Evolutionary conservation across 2,329 filamentous ascomycete genomes (phyloP).

Genomic region (Xylaria sp.): DNA sequence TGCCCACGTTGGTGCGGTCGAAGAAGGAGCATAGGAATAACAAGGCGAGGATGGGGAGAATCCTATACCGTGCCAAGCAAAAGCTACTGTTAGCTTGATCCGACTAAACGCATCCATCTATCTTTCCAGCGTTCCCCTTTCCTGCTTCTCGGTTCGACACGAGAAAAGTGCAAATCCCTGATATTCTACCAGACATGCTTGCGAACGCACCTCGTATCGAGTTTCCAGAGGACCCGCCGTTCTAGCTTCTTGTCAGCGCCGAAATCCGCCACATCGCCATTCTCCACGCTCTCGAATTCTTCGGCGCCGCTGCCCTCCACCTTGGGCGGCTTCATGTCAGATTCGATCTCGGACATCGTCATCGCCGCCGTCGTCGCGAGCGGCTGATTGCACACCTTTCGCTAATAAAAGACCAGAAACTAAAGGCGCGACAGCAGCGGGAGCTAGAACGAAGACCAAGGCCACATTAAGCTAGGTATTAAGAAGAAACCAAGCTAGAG

Average conservation of each 20-base stretch:
- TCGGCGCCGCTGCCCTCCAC: constrained; percentile 27
- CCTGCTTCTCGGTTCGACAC: neutral
- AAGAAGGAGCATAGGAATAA: constrained; percentile 73
- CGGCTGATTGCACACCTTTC: neutral
- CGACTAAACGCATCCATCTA: neutral
- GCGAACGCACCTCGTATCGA: constrained; percentile 61
- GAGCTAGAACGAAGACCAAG: neutral
- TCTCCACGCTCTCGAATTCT: constrained; percentile 45
- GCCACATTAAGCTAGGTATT: too few species aligned
- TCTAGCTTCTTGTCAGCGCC: constrained; percentile 49
- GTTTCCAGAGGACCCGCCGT: constrained; percentile 61
- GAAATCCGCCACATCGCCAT: constrained; percentile 32
- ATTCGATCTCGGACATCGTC: constrained; percentile 30
- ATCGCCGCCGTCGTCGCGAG: neutral
- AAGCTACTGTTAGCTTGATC: neutral
- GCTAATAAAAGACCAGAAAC: neutral
- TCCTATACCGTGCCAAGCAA: constrained; percentile 52
- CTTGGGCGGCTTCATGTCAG: constrained; percentile 24
- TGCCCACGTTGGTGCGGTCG: constrained; percentile 79
- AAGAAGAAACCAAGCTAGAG: too few species aligned
- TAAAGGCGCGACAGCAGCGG: neutral
- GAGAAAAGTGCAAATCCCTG: neutral
- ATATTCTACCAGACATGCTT: neutral
- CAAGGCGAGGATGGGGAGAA: constrained; percentile 71
- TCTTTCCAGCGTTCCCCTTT: neutral